Conservation (phyloP, 2,329 filamentous ascomycete species). For the Alternaria sp. region DNA sequence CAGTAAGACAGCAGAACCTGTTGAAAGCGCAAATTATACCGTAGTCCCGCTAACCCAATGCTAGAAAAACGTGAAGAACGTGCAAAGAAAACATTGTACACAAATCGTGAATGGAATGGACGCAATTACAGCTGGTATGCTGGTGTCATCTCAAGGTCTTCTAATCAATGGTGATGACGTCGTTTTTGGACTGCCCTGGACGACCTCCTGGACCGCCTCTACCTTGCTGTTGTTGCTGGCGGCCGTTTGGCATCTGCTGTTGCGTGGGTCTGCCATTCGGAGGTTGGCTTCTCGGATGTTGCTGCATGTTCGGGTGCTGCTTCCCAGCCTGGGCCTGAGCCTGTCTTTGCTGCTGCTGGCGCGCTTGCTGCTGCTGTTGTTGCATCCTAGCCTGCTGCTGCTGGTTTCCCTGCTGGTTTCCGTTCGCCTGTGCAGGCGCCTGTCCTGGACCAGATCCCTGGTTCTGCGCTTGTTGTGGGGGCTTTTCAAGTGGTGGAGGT, state of each 20-base stretch:
- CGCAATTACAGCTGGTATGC: not conserved
- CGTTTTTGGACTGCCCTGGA: constrained; percentile 13
- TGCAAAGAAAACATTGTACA: not conserved
- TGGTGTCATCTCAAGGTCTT: not conserved
- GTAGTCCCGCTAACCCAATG: not conserved
- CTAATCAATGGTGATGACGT: constrained; percentile 36
- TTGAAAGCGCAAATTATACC: not conserved
- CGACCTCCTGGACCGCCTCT: constrained; percentile 9
- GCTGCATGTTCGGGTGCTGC: constrained; percentile 17
- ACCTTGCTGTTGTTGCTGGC: constrained; percentile 10
- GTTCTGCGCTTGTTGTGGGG: constrained; percentile 1
- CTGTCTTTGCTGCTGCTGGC: constrained; percentile 9
- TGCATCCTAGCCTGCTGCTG: constrained; percentile 11
- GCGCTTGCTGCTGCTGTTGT: constrained; percentile 13
- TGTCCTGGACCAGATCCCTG: constrained; percentile 3
- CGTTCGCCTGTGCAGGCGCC: constrained; percentile 3
- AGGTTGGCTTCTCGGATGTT: constrained; percentile 16
- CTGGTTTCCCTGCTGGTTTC: constrained; percentile 7
- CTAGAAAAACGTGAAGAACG: not conserved
- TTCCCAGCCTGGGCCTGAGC: not conserved
- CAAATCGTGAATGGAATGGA: not conserved
- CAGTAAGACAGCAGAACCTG: not conserved
- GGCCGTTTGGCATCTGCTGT: constrained; percentile 11
- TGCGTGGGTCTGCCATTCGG: constrained; percentile 7
- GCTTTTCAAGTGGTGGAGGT: constrained; percentile 21